Conservation (phyloP, 108 stramenopile species). For the Cyclotella choctawhatcheeana region DNA sequence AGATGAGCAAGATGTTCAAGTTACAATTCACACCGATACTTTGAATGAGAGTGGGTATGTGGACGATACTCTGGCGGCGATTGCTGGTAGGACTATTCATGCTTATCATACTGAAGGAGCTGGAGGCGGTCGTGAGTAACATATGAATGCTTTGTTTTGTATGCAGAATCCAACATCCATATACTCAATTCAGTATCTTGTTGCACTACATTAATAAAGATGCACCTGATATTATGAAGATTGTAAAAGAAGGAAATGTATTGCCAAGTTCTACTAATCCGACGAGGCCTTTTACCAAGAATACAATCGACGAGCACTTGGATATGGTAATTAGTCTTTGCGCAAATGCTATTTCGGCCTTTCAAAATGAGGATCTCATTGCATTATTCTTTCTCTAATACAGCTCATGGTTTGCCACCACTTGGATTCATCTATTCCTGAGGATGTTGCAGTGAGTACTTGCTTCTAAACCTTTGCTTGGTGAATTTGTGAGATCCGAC, state of each 20-base stretch:
- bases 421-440: slow-evolving; percentile 88
- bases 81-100: slow-evolving; percentile 96
- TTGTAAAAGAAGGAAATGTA: slow-evolving; percentile 89
- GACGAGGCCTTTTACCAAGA: slow-evolving; percentile 94
- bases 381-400: not conserved
- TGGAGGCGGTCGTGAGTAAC: slow-evolving; percentile 86
- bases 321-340: slow-evolving; percentile 80
- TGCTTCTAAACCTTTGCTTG: too few species aligned
- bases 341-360: not conserved
- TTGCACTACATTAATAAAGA: slow-evolving; percentile 24
- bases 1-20: slow-evolving; percentile 89
- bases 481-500: too few species aligned
- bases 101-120: slow-evolving; percentile 93
- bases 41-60: slow-evolving; percentile 96
- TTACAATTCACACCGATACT: slow-evolving; percentile 99
- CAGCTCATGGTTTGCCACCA: slow-evolving; percentile 97
- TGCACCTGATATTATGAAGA: slow-evolving; percentile 98
- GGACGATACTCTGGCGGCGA: slow-evolving; percentile 92
- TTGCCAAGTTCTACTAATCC: slow-evolving; percentile 97
- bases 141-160: too few species aligned
- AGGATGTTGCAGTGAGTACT: slow-evolving; percentile 85
- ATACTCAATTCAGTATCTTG: too few species aligned
- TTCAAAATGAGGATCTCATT: not conserved
- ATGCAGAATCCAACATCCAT: too few species aligned
- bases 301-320: slow-evolving; percentile 98